A percentile compares a stretch with the other conserved stretches of the same genome.
Conservation (phyloP, 2,329 filamentous ascomycete genomes). For the Orbilia ellipsospora region DNA sequence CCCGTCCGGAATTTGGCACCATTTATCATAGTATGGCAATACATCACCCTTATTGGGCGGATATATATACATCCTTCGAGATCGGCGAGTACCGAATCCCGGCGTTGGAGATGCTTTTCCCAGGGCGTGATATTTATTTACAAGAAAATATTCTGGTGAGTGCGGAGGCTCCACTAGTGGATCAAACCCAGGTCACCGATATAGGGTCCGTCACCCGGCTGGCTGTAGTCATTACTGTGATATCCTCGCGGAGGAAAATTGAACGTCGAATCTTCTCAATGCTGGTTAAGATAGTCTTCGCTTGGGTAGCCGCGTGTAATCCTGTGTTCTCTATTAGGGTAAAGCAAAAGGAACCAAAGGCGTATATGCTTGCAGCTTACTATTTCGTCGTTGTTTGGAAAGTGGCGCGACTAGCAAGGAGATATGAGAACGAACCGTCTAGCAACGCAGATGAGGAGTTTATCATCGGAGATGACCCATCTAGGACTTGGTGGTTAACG, state of each 20-base stretch:
- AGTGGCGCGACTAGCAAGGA: background rate
- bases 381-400: slow-evolving; percentile 10
- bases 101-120: slow-evolving; percentile 1
- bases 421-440: background rate
- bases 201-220: background rate
- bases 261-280: slow-evolving; percentile 7
- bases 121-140: slow-evolving; percentile 6
- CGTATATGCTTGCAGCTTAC: slow-evolving; percentile 2
- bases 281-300: background rate
- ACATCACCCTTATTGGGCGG: background rate
- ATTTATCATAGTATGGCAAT: background rate
- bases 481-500: slow-evolving; percentile 10
- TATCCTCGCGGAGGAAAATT: background rate
- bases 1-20: background rate
- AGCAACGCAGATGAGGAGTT: background rate
- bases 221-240: background rate
- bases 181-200: too few species aligned
- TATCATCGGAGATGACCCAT: slow-evolving; percentile 1
- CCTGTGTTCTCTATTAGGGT: background rate
- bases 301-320: background rate
- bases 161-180: too few species aligned
- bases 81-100: too few species aligned
- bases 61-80: background rate
- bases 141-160: too few species aligned
- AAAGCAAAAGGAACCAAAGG: background rate